These are phyloP conservation scores for Favolaschia claudopus DNA, from an alignment of 768 basidiomycete species.

Conservation along the genomic window DNA sequence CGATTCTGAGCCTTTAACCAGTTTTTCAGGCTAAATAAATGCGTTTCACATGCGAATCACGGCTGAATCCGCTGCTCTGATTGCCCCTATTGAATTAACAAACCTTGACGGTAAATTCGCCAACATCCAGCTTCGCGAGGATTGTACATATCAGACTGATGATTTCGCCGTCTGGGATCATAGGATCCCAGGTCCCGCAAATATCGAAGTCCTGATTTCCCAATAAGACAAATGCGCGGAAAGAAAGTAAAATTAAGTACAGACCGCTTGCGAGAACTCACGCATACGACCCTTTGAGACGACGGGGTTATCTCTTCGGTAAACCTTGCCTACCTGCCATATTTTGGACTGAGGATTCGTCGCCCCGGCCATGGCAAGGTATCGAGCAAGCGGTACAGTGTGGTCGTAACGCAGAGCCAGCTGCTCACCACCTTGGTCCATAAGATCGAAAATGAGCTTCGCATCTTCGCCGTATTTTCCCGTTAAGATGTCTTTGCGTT, in stretches of 20 bases:
- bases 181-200: slow-evolving; percentile 89
- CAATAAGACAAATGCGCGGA: background rate
- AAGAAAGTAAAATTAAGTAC: slow-evolving; percentile 30
- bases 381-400: slow-evolving; percentile 95
- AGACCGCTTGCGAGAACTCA: slow-evolving; percentile 96
- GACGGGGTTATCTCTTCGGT: slow-evolving; percentile 93
- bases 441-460: slow-evolving; percentile 96
- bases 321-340: slow-evolving; percentile 99
- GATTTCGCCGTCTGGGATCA: slow-evolving; percentile 97
- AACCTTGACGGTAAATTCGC: slow-evolving; percentile 95
- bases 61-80: too few species aligned
- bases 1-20: too few species aligned
- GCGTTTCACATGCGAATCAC: too few species aligned
- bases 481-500: slow-evolving; percentile 93
- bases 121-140: slow-evolving; percentile 84
- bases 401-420: slow-evolving; percentile 95
- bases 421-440: slow-evolving; percentile 97
- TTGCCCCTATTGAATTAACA: too few species aligned
- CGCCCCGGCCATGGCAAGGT: slow-evolving; percentile 95
- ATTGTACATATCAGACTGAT: slow-evolving; percentile 84
- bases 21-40: too few species aligned
- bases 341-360: slow-evolving; percentile 78
- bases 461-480: slow-evolving; percentile 98
- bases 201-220: slow-evolving; percentile 91
- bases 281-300: slow-evolving; percentile 99